Base-by-base conservation (phyloP, 345 rosid genomes). In the Pistacia integerrima region DNA sequence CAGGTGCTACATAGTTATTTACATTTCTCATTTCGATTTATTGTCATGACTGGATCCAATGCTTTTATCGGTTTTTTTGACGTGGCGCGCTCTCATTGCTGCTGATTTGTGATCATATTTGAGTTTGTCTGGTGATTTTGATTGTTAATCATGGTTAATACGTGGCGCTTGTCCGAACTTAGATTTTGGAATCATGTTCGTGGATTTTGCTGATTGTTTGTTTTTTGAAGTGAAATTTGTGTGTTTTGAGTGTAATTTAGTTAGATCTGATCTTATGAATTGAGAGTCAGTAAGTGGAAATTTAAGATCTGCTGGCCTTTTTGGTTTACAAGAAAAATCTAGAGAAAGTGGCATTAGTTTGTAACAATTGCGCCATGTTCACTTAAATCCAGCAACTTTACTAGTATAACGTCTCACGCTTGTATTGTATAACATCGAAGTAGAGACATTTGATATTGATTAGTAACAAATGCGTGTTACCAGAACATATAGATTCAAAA, bases 1-100 rank as follows among this genome's bases (percentile, higher is more conserved):
- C 99, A 95, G 98, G 99, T 93, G 18, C 58, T 18, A 20, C 36
- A 8, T 18, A 54, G 18, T 16, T 22, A 76, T 13, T 35, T 55
- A 38, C 78, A 63, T 72, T 78, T 54, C 64, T 49, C 17, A 59
- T 72, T 71, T 72, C 65, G 58, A 5, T 17, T 17, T 44, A 30
- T 70, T 56, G 17, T 51, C 30, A 35, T 68, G 64, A 49, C 49
- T 61, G 74, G 88, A 76, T 84, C 87, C 80, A 67, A 63, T 46
- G 20, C 11, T 68, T 38, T 41, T 25, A 25, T 77, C 46, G 22
- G 57, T 78, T 67, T 49, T 5, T 48, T 54, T 41, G 74, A 58
- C 63, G 74, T 76, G 79, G 59, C 75, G 73, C 28, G 20, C 14
- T 79, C 71, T 65, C 20, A 57, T 78, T 77, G 63, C 38, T 33